These are phyloP conservation scores for Hypoxylon cercidicola DNA, from an alignment of 495 filamentous ascomycete species.

Conservation along the genomic window DNA sequence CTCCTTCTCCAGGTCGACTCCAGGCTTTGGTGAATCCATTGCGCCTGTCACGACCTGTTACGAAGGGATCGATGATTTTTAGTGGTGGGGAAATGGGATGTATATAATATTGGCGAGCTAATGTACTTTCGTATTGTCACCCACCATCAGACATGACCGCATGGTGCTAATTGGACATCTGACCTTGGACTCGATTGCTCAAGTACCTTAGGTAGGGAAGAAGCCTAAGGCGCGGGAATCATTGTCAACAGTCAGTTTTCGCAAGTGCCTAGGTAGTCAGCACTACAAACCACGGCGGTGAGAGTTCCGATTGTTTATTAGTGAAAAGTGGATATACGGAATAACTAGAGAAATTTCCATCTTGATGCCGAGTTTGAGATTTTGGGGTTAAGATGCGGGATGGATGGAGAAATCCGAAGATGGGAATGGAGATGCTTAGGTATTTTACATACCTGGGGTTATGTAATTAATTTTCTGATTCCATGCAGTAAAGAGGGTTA, in stretches of 20 bases:
- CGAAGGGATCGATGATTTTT: slow-evolving; percentile 1
- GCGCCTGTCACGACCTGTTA: slow-evolving; percentile 20
- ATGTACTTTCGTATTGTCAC: slow-evolving; percentile 35
- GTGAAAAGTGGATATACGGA: not conserved
- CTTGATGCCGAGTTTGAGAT: too few species aligned
- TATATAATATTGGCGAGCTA: slow-evolving; percentile 23
- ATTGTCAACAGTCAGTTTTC: slow-evolving; percentile 6
- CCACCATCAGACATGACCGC: slow-evolving; percentile 26
- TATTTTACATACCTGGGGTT: too few species aligned
- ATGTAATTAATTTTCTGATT: too few species aligned
- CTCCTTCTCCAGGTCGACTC: slow-evolving; percentile 83
- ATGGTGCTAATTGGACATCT: slow-evolving; percentile 36
- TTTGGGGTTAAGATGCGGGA: too few species aligned
- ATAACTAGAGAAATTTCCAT: not conserved
- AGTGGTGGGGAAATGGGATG: slow-evolving; percentile 19
- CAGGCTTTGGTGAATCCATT: slow-evolving; percentile 41
- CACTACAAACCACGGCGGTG: slow-evolving; percentile 23
- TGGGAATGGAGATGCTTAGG: too few species aligned
- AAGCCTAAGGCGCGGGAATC: too few species aligned
- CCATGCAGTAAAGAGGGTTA: too few species aligned
- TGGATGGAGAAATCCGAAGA: too few species aligned
- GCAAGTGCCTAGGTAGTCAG: slow-evolving; percentile 20
- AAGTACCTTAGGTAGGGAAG: too few species aligned
- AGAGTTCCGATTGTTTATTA: slow-evolving; percentile 7
- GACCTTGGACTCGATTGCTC: not conserved